Percentiles rank a stretch among this genome's conserved stretches.
phyloP scores from a whole-genome alignment of 2,329 filamentous ascomycete species.

The Coniochaeta sp. region DNA sequence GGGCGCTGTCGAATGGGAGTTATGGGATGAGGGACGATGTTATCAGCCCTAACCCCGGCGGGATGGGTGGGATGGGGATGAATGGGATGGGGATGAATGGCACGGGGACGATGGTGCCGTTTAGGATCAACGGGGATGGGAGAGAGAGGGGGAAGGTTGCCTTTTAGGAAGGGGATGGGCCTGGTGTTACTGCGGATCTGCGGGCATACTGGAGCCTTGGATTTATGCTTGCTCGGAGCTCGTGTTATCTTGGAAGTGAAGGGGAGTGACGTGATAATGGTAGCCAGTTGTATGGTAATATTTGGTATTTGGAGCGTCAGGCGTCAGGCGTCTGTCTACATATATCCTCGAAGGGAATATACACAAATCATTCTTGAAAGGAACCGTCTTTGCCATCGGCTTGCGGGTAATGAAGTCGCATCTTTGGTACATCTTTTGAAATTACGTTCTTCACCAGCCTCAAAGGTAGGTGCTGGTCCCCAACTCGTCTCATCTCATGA shows the following conservation, averaged over 20 bases:
- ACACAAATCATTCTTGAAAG: too few species aligned
- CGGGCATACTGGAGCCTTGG: not conserved
- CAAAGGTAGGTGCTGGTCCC: not conserved
- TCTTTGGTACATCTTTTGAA: not conserved
- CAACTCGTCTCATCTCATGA: conserved; percentile 15
- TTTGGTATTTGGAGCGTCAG: too few species aligned
- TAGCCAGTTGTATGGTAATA: too few species aligned
- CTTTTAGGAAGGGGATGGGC: conserved; percentile 11
- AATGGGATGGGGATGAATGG: conserved; percentile 35
- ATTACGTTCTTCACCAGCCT: not conserved
- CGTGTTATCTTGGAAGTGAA: not conserved
- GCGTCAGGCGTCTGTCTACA: too few species aligned
- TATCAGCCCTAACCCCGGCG: conserved; percentile 16
- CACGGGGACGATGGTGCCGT: conserved; percentile 38
- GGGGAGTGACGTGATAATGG: not conserved
- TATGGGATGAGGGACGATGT: conserved; percentile 11
- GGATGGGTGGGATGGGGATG: conserved; percentile 29
- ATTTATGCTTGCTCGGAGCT: not conserved
- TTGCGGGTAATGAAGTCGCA: not conserved
- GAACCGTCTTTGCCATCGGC: too few species aligned
- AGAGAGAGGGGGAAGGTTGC: conserved; percentile 17
- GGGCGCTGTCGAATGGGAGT: not conserved
- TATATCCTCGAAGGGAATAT: too few species aligned
- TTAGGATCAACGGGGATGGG: conserved; percentile 15
- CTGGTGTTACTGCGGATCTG: not conserved